Evolutionary conservation across 768 basidiomycete species (phyloP), one percentile per base, ranked within the genome.

Genomic region (Lactarius indigo): DNA sequence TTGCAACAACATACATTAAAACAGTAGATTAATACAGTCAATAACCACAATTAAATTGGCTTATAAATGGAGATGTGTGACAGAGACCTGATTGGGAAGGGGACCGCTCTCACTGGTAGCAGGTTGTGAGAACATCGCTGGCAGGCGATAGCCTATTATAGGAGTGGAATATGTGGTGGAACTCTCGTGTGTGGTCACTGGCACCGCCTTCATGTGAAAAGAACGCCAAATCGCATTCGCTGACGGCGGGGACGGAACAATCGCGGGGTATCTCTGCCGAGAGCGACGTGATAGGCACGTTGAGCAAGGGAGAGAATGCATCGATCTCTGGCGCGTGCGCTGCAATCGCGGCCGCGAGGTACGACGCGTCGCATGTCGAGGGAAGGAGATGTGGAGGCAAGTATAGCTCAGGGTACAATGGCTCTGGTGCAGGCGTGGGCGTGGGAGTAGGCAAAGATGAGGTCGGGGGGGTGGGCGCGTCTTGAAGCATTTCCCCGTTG

Each of bases 331-430:
- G 57, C 7, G 33, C 20, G 28, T 64, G 63, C 17, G 47, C 63
- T 33, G 44, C 57, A 9, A 52, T 23, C 15, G 63, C 63, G 13
- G 63, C 63, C 5, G 47, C 57, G 37, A 64, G 12, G 17, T 59
- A 64, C 26, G 44, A 28, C 23, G 35, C 42, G 10, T 59, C 63
- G 12, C 44, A 47, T 15, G 57, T 59, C 57, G 44, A 47, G 18
- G 33, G 44, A 15, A 64, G 64, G 35, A 64, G 64, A 30, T 59
- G 37, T 18, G 64, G 64, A 3, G 64, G 64, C 15, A 64, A 50
- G 39, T 59, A 64, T 30, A 64, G 47, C 28, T 59, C 64, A 2
- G 56, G 56, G 37, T 64, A 64, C 26, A 9, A 37, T 5, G 23
- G 59, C 20, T 59, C 28, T 15, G 50, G 50, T 52, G 12, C 3